Evolutionary conservation across 2,329 filamentous ascomycete genomes (phyloP).

Genomic region (Trichoderma harzianum): DNA sequence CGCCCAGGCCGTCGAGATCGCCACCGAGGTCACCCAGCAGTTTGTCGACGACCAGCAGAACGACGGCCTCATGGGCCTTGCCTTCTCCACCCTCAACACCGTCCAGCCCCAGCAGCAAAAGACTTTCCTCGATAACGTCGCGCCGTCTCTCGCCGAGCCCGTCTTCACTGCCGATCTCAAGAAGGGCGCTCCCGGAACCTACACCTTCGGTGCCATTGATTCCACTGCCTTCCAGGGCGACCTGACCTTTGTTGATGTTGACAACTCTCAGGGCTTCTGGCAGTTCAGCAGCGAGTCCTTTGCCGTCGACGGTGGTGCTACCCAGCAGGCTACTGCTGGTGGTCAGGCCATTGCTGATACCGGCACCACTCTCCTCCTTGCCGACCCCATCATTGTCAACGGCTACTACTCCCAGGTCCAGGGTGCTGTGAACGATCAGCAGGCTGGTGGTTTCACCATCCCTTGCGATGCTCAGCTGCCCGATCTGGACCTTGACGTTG

Average conservation of each 20-base stretch:
- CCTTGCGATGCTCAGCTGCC: slow-evolving; percentile 46
- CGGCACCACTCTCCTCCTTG: slow-evolving; percentile 62
- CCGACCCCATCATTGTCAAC: slow-evolving; percentile 50
- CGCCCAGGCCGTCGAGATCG: slow-evolving; percentile 65
- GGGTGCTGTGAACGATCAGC: slow-evolving; percentile 39
- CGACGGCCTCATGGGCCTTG: slow-evolving; percentile 68
- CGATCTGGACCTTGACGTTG: slow-evolving; percentile 54
- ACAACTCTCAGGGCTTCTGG: slow-evolving; percentile 66
- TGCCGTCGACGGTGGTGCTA: slow-evolving; percentile 44
- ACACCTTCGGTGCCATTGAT: slow-evolving; percentile 70
- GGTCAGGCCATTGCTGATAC: slow-evolving; percentile 54
- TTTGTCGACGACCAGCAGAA: slow-evolving; percentile 59
- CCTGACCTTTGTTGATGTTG: slow-evolving; percentile 58
- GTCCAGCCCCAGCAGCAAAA: slow-evolving; percentile 60
- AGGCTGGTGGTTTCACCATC: slow-evolving; percentile 45
- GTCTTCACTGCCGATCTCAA: slow-evolving; percentile 68
- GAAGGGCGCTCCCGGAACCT: slow-evolving; percentile 56
- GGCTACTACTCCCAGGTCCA: slow-evolving; percentile 48
- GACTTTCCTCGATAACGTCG: slow-evolving; percentile 72
- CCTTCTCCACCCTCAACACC: slow-evolving; percentile 63
- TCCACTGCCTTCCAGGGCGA: slow-evolving; percentile 56
- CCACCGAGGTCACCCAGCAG: slow-evolving; percentile 53
- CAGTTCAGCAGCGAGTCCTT: slow-evolving; percentile 49
- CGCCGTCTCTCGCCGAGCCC: slow-evolving; percentile 56
- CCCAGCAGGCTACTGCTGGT: slow-evolving; percentile 34